Evolutionary conservation across 1,139 yeast species (phyloP).

Genomic region (Taphrina confusa): DNA sequence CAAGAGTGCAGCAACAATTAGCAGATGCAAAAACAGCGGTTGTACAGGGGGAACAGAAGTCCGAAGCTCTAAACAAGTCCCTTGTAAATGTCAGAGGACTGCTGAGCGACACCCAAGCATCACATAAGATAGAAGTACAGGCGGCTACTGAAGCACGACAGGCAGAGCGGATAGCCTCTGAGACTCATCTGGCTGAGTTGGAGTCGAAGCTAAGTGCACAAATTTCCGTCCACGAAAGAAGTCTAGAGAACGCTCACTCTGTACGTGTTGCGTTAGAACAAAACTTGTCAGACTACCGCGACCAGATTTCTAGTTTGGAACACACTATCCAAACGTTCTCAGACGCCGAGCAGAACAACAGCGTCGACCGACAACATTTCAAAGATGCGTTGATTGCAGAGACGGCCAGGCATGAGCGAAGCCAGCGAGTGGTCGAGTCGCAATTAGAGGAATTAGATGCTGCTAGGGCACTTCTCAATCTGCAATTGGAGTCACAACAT

Average conservation of each 20-base stretch:
- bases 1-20: not conserved
- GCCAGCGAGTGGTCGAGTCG: not conserved
- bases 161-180: constrained; percentile 8
- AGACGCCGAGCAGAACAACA: constrained; percentile 9
- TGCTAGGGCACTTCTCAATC: not conserved
- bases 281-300: not conserved
- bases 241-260: constrained; percentile 2
- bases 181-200: not conserved
- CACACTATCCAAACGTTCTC: constrained; percentile 5
- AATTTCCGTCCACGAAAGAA: constrained; percentile 4
- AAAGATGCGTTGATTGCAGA: constrained; percentile 25
- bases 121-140: constrained; percentile 22
- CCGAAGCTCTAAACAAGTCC: constrained; percentile 22
- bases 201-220: constrained; percentile 11
- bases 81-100: constrained; percentile 22
- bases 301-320: constrained; percentile 18
- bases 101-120: constrained; percentile 18
- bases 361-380: constrained; percentile 11
- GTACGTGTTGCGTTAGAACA: not conserved
- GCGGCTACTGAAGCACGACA: not conserved
- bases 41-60: constrained; percentile 12
- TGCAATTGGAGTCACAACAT: not conserved
- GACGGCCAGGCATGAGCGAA: constrained; percentile 19
- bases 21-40: not conserved
- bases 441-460: constrained; percentile 9